Percentiles rank a stretch among this genome's conserved stretches.
These are phyloP conservation scores for Solanum chiquidenum DNA, from an alignment of 257 asterid genomes.

Conservation along the genomic window DNA sequence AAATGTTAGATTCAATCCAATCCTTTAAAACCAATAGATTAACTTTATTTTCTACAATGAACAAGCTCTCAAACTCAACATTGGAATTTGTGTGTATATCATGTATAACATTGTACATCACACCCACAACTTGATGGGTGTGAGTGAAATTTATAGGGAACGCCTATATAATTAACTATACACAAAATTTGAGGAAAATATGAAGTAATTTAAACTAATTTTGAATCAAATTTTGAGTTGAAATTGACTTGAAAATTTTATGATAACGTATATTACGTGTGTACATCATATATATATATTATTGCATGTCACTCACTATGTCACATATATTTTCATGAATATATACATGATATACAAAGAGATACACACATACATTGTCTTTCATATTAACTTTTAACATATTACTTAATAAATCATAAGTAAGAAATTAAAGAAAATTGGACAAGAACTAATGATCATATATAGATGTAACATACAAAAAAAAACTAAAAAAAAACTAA, in stretches of 20 bases:
- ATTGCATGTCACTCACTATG: no score
- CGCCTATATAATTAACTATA: background rate
- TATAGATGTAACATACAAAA: background rate
- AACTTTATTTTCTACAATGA: background rate
- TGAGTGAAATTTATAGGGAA: background rate
- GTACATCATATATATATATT: no score
- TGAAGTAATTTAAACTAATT: background rate
- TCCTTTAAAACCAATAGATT: background rate
- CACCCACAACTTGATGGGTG: background rate
- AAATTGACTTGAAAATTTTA: background rate
- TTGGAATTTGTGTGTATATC: no score
- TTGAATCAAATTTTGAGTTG: background rate
- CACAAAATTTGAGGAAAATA: background rate
- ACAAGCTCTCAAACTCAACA: no score
- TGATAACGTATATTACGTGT: no score
- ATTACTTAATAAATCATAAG: no score
- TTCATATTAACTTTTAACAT: background rate
- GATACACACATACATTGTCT: background rate
- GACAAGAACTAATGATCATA: background rate
- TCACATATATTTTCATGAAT: background rate
- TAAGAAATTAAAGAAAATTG: background rate
- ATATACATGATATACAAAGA: background rate
- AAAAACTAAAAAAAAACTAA: background rate
- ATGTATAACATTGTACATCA: background rate
- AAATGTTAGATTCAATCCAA: no score